A percentile compares a stretch with the other conserved stretches of the same genome.
These are phyloP conservation scores for Epichloe coenophiala DNA, from an alignment of 2,329 filamentous ascomycete genomes.

Conservation along the genomic window DNA sequence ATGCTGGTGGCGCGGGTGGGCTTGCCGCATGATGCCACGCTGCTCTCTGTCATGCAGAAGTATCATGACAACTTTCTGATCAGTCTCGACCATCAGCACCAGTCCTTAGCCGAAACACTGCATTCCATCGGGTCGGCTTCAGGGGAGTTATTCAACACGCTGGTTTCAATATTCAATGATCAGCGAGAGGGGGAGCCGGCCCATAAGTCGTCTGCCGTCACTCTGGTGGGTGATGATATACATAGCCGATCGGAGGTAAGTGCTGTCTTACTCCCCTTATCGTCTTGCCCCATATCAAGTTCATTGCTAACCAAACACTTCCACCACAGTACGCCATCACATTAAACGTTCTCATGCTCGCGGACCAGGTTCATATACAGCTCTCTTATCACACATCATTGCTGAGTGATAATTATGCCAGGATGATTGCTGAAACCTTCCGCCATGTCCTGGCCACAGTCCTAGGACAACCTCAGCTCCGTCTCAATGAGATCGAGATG, in stretches of 20 bases:
- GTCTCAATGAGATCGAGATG: not conserved
- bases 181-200: conserved; percentile 5
- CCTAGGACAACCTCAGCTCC: not conserved
- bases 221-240: not conserved
- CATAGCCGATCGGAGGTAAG: conserved; percentile 1
- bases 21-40: conserved; percentile 19
- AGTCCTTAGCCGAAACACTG: conserved; percentile 34
- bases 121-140: conserved; percentile 11
- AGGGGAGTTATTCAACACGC: conserved; percentile 17
- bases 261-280: not conserved
- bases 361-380: not conserved
- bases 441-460: not conserved
- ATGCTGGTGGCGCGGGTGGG: conserved; percentile 28
- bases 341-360: not conserved
- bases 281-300: too few species aligned
- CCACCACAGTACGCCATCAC: not conserved
- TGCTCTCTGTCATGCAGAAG: not conserved
- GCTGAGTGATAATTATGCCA: not conserved
- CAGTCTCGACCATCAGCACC: conserved; percentile 33
- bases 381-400: not conserved
- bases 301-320: too few species aligned
- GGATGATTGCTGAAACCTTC: not conserved
- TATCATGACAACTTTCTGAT: conserved; percentile 32
- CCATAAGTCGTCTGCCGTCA: not conserved
- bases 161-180: conserved; percentile 14